A percentile compares a stretch with the other conserved stretches of the same genome.
Evolutionary conservation across 305 asterid species (phyloP).

Genomic region (Ajuga reptans): DNA sequence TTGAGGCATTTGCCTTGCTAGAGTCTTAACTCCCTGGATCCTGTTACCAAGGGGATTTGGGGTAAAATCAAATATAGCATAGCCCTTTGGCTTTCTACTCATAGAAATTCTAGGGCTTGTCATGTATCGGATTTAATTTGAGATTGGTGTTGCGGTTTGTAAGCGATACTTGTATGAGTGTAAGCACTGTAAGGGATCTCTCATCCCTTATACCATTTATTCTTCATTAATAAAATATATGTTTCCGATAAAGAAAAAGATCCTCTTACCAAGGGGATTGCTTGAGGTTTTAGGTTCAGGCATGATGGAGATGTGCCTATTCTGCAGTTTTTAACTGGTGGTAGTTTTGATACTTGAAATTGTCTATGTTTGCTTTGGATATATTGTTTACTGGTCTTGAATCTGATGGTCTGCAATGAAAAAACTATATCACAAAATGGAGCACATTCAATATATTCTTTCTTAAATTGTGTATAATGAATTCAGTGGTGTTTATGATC

Average conservation of each 20-base stretch:
- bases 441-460: not conserved
- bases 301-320: not conserved
- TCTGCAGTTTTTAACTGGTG: not conserved
- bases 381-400: not conserved
- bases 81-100: no score
- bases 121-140: no score
- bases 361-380: not conserved
- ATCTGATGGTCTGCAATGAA: not conserved
- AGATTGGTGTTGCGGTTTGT: no score
- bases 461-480: not conserved
- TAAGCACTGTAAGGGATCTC: no score
- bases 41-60: not conserved
- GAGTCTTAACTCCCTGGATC: not conserved
- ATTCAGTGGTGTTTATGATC: not conserved
- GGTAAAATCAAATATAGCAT: no score
- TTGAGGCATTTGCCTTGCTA: constrained; percentile 1
- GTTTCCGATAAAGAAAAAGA: no score
- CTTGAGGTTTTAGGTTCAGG: not conserved
- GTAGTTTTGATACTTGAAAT: not conserved
- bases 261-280: no score
- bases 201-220: no score
- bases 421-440: not conserved
- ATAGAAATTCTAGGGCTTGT: no score
- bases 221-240: no score
- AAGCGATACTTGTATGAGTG: no score